Evolutionary conservation across 2,329 filamentous ascomycete genomes (phyloP).

Genomic region (Cordyceps fumosorosea): DNA sequence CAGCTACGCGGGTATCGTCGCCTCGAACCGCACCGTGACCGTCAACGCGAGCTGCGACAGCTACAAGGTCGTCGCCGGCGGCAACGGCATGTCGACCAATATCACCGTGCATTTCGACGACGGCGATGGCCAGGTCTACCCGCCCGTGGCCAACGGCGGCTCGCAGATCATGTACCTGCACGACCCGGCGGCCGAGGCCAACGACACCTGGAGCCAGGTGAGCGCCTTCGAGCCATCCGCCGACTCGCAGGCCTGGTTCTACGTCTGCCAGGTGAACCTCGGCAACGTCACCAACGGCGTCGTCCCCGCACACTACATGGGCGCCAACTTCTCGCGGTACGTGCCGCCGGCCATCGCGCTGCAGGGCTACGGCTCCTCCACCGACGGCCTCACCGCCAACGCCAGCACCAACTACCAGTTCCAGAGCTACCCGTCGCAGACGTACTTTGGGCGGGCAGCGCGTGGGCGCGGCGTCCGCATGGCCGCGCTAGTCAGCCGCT

Average conservation of each 20-base stretch:
- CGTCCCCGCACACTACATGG: slow-evolving; percentile 29
- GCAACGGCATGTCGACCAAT: slow-evolving; percentile 22
- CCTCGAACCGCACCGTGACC: slow-evolving; percentile 28
- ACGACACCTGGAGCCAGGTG: slow-evolving; percentile 23
- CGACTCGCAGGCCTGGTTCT: slow-evolving; percentile 31
- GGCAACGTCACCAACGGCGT: slow-evolving; percentile 27
- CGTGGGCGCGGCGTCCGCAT: slow-evolving; percentile 27
- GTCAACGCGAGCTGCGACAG: slow-evolving; percentile 24
- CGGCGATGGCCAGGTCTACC: slow-evolving; percentile 15
- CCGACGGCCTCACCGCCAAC: slow-evolving; percentile 18
- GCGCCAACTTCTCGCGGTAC: slow-evolving; percentile 26
- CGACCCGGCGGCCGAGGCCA: slow-evolving; percentile 20
- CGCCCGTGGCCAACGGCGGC: slow-evolving; percentile 24
- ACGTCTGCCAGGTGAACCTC: slow-evolving; percentile 33
- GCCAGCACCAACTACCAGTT: slow-evolving; percentile 22
- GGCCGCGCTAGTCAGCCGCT: slow-evolving; percentile 30
- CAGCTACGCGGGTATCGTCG: slow-evolving; percentile 19
- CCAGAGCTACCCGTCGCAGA: slow-evolving; percentile 37
- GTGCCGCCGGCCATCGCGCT: slow-evolving; percentile 34
- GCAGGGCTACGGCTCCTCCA: slow-evolving; percentile 29
- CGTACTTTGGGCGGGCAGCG: slow-evolving; percentile 28
- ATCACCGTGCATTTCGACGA: slow-evolving; percentile 23
- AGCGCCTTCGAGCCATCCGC: slow-evolving; percentile 33
- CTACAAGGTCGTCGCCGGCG: slow-evolving; percentile 25
- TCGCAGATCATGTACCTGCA: slow-evolving; percentile 33